A percentile compares a stretch with the other conserved stretches of the same genome.
Conservation (phyloP, 1,284 basidiomycete genomes). For the Rhodotorula sp. region DNA sequence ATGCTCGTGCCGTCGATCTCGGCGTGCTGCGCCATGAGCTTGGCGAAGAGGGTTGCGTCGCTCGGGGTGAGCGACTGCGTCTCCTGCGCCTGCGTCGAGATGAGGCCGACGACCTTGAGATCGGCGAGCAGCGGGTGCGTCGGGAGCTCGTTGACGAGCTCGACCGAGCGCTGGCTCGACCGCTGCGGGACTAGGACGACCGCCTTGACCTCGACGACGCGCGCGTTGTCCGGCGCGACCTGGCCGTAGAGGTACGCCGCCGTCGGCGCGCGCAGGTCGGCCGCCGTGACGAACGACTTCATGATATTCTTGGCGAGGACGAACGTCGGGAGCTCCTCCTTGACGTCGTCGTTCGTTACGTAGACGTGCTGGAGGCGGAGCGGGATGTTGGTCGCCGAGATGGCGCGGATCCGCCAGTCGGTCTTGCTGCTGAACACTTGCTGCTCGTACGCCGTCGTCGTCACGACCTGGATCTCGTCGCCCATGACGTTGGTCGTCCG, state of each 20-base stretch:
- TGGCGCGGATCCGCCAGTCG: slow-evolving; percentile 75
- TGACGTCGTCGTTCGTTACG: slow-evolving; percentile 98
- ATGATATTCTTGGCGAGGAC: slow-evolving; percentile 97
- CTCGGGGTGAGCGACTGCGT: slow-evolving; percentile 70
- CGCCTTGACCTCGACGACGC: slow-evolving; percentile 98
- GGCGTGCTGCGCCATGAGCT: slow-evolving; percentile 92
- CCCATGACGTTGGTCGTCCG: slow-evolving; percentile 97
- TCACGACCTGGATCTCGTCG: slow-evolving; percentile 93
- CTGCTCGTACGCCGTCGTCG: slow-evolving; percentile 97
- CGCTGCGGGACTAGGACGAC: slow-evolving; percentile 95
- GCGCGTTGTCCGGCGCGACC: slow-evolving; percentile 92
- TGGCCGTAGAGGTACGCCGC: slow-evolving; percentile 91
- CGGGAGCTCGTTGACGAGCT: slow-evolving; percentile 70
- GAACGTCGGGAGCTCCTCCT: slow-evolving; percentile 95
- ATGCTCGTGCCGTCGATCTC: slow-evolving; percentile 94
- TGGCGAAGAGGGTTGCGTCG: slow-evolving; percentile 94
- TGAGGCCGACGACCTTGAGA: slow-evolving; percentile 55
- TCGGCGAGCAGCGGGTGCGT: slow-evolving; percentile 54
- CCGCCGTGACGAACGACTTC: slow-evolving; percentile 87
- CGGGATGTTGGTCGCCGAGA: slow-evolving; percentile 81
- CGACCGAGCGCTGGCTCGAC: slow-evolving; percentile 80
- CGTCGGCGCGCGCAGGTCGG: slow-evolving; percentile 94
- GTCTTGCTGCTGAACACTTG: slow-evolving; percentile 98
- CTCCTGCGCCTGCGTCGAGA: slow-evolving; percentile 55
- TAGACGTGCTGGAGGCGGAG: slow-evolving; percentile 97